phyloP scores from a whole-genome alignment of 352 stramenopile species.

The Globisporangium iwayamae region DNA sequence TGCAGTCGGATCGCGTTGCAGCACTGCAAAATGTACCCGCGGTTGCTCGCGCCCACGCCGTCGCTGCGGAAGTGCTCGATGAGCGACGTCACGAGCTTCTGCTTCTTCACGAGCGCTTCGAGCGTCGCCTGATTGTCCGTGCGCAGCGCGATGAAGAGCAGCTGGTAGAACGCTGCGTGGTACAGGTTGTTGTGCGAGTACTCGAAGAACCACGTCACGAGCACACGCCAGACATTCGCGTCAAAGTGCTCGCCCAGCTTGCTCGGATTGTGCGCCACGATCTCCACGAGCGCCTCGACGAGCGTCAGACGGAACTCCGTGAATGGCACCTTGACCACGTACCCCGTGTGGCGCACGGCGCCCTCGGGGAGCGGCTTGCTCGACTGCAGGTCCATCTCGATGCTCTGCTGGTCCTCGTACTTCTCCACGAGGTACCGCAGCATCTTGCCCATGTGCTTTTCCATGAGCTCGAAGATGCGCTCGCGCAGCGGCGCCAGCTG shows the following conservation, averaged over 20 bases:
- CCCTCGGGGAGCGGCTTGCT: constrained; percentile 56
- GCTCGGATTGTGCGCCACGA: constrained; percentile 74
- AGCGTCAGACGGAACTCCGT: constrained; percentile 86
- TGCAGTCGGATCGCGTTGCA: constrained; percentile 89
- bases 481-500: constrained; percentile 66
- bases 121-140: constrained; percentile 80
- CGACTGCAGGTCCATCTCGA: constrained; percentile 58
- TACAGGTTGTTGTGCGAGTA: constrained; percentile 92
- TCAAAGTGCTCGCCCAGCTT: constrained; percentile 72
- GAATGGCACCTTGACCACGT: constrained; percentile 87
- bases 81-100: constrained; percentile 80
- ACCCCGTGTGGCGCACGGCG: constrained; percentile 80
- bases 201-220: constrained; percentile 89
- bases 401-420: constrained; percentile 80
- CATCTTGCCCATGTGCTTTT: constrained; percentile 65
- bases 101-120: constrained; percentile 85
- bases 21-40: constrained; percentile 85
- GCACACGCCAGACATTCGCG: constrained; percentile 81
- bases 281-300: constrained; percentile 82
- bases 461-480: constrained; percentile 66
- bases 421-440: constrained; percentile 70
- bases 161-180: constrained; percentile 86
- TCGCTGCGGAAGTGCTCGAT: constrained; percentile 80
- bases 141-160: constrained; percentile 85
- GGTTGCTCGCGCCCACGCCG: constrained; percentile 65